A percentile compares a stretch with the other conserved stretches of the same genome.
phyloP scores from a whole-genome alignment of 164 flowering plant species.

The Paratinospora sagittata region DNA sequence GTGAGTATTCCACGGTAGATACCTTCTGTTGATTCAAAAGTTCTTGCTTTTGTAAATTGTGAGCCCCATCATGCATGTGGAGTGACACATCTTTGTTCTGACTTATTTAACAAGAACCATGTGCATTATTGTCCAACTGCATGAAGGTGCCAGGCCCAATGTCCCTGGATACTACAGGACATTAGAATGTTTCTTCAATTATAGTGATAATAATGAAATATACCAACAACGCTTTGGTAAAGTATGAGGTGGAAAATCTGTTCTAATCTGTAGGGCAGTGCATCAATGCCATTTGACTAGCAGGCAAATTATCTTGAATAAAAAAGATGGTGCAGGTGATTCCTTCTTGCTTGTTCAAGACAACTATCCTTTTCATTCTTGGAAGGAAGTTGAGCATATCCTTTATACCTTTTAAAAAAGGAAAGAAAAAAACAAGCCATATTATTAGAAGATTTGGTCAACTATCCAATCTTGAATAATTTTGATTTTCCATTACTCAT shows the following conservation, averaged over 20 bases:
- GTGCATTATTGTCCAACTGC: neutral
- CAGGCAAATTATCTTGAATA: neutral
- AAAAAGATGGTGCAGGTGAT: neutral
- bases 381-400: neutral
- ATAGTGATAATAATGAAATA: slow-evolving; percentile 1
- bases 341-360: neutral
- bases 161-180: slow-evolving; percentile 8
- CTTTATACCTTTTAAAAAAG: neutral
- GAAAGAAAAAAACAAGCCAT: neutral
- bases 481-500: slow-evolving; percentile 5
- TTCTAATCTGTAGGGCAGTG: neutral
- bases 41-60: neutral
- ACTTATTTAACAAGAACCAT: slow-evolving; percentile 8
- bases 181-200: slow-evolving; percentile 1
- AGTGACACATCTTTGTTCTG: slow-evolving; percentile 7
- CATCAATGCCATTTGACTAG: neutral
- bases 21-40: slow-evolving; percentile 1
- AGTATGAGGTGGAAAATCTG: neutral
- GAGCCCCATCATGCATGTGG: slow-evolving; percentile 13
- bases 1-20: neutral
- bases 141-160: slow-evolving; percentile 9
- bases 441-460: neutral
- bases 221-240: neutral
- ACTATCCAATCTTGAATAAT: neutral
- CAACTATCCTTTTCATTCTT: neutral